Conservation (phyloP, 2,329 filamentous ascomycete species). For the Saccharata proteae region DNA sequence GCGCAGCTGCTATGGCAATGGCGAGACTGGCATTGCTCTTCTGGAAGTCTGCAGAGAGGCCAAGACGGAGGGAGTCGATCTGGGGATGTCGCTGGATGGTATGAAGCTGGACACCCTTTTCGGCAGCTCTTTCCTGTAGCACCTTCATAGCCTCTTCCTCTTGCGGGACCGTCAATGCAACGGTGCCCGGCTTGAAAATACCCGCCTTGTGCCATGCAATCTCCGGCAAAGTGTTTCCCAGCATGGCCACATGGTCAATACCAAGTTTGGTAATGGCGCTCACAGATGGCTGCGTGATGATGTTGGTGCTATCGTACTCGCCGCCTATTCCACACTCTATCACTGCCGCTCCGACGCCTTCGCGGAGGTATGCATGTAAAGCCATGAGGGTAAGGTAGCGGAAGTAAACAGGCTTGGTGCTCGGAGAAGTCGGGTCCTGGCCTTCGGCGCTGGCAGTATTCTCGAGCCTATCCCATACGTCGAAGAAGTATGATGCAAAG, state of each 20-base stretch:
- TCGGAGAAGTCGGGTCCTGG: constrained; percentile 32
- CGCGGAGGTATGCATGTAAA: constrained; percentile 66
- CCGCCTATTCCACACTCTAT: constrained; percentile 92
- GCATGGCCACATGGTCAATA: constrained; percentile 71
- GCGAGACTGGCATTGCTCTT: constrained; percentile 51
- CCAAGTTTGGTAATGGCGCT: constrained; percentile 69
- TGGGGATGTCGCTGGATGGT: constrained; percentile 38
- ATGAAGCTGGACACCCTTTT: constrained; percentile 35
- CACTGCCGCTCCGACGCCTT: constrained; percentile 66
- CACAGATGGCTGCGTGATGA: constrained; percentile 58
- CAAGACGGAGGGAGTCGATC: constrained; percentile 38
- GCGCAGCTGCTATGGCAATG: constrained; percentile 45
- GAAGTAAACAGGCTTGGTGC: constrained; percentile 79
- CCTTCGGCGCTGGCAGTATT: constrained; percentile 41
- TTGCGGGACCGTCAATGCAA: constrained; percentile 52
- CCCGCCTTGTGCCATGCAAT: constrained; percentile 92
- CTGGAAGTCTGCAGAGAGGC: constrained; percentile 50
- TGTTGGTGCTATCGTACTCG: constrained; percentile 85
- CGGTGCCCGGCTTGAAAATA: constrained; percentile 59
- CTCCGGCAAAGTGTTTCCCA: constrained; percentile 65
- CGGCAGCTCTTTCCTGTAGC: constrained; percentile 41
- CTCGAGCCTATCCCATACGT: constrained; percentile 63
- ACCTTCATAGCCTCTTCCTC: constrained; percentile 42
- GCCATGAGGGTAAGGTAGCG: constrained; percentile 83
- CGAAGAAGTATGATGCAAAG: constrained; percentile 71